Base-by-base conservation (phyloP, 768 basidiomycete genomes). In the Mycena belliarum region DNA sequence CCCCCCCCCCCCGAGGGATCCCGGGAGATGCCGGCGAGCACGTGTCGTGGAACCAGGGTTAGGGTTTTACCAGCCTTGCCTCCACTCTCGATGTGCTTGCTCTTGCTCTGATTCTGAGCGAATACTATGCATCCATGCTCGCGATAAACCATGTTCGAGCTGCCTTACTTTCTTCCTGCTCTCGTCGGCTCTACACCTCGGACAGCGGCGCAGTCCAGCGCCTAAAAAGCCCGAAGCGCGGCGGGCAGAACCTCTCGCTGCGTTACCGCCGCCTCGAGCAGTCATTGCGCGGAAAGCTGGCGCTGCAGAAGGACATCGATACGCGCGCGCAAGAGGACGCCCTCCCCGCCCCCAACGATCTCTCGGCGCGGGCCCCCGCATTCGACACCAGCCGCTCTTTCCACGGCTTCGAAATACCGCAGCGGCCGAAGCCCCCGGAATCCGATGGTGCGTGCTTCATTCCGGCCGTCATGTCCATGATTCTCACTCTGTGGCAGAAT, bases 361-460 rank as follows among this genome's bases (percentile, higher is more conserved):
- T 62, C 29, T 51, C 54, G 23, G 48, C 29, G 49, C 16, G 7
- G 12, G 35, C 8, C 6, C 18, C 35, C 6, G 7, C 12, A 37
- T 37, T 15, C 43, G 18, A 48, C 25, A 38, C 35, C 28, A 37
- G 63, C 61, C 44, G 32, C 49, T 41, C 29, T 6, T 87, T 87
- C 63, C 68, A 70, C 63, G 87, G 87, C 4, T 73, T 87, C 15
- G 68, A 76, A 25, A 72, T 93, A 60, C 89, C 91, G 3, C 73
- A 81, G 60, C 72, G 81, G 56, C 91, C 91, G 0, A 77, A 71
- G 42, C 76, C 81, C 2, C 91, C 89, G 3, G 79, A 77, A 51
- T 76, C 84, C 45, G 89, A 92, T 68, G 89, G 89, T 87, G 60
- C 24, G 81, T 24, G n/a, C n/a, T n/a, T n/a, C n/a, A 15, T 49